Evolutionary conservation across 192 early-diverging fungal species (phyloP), one percentile per base, ranked within the genome.

Genomic region (Podila verticillata): DNA sequence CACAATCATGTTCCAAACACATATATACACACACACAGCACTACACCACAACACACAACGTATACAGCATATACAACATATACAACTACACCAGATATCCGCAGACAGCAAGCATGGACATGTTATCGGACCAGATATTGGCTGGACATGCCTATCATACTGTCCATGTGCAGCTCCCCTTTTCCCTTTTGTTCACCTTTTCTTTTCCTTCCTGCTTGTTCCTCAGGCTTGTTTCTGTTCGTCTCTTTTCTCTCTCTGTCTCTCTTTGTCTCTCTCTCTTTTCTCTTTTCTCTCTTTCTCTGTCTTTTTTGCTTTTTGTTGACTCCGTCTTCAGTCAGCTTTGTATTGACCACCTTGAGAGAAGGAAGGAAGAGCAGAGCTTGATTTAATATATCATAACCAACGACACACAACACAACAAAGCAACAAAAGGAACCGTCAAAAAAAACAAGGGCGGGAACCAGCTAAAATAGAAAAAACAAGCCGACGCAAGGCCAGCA

Each of bases 291-390:
- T 39, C 61, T 39, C 34, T 39, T 20, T 24, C 19, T 51, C 51
- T 24, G 5, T 54, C 51, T 20, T 9, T 48, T 10, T 48, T 10
- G 15, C 48, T 54, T 54, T 54, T 54, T 17, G 51, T 54, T 54
- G 51, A 54, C 51, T 54, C 51, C 51, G 51, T 54, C 51, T 54
- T 54, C 51, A 54, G 51, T 54, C 51, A 54, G 51, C 22, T 54
- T 54, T 54, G 51, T 54, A 54, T 54, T 26, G 51, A 54, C 51
- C 24, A n/a, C n/a, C n/a, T n/a, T n/a, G 22, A 26, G 39, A 44
- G 39, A 44, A 44, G 39, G 36, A 8, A 39, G 1, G 39, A 44
- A 44, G 15, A 44, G 24, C 10, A 22, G 51, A 54, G 44, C 44
- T 47, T 47, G 7, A 7, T 51, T 54, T 54, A 9, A 24, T 54